Evolutionary conservation across 495 filamentous ascomycete genomes (phyloP).

Genomic region (Tuber indicum): DNA sequence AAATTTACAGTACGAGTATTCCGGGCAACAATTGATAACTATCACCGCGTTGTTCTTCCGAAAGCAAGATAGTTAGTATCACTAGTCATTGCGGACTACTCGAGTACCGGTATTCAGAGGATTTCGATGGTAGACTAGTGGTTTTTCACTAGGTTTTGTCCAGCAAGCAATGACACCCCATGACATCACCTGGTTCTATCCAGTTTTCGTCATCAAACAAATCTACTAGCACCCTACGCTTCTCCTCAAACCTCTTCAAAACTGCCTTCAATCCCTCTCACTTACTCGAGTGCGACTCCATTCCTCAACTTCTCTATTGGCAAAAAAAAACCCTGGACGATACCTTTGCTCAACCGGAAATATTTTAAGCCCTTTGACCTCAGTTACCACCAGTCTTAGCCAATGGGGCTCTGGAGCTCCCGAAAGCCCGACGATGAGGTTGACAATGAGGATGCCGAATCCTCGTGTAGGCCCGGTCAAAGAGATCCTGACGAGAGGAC

Average conservation of each 20-base stretch:
- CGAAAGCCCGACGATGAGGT: constrained; percentile 48
- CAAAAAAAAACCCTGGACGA: neutral
- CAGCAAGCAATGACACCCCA: neutral
- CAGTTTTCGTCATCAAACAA: neutral
- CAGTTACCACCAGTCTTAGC: constrained; percentile 2
- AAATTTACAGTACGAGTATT: too few species aligned
- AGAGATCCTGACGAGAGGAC: constrained; percentile 64
- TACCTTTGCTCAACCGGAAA: neutral
- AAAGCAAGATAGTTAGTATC: neutral
- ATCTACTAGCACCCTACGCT: neutral
- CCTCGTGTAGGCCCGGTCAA: constrained; percentile 22
- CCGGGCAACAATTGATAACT: neutral
- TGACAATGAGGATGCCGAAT: constrained; percentile 35
- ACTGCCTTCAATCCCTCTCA: neutral
- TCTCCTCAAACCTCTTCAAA: neutral
- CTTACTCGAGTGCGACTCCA: neutral
- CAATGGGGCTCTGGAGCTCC: constrained; percentile 46
- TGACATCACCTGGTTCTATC: neutral
- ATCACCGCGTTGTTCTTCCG: neutral
- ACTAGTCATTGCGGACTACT: neutral
- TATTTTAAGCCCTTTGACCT: neutral
- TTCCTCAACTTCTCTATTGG: neutral
- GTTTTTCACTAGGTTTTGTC: neutral
- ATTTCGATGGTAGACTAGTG: neutral
- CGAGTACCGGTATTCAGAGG: neutral